Conservation (phyloP, 2,329 filamentous ascomycete genomes). For the Fusarium sterilihyphosum region DNA sequence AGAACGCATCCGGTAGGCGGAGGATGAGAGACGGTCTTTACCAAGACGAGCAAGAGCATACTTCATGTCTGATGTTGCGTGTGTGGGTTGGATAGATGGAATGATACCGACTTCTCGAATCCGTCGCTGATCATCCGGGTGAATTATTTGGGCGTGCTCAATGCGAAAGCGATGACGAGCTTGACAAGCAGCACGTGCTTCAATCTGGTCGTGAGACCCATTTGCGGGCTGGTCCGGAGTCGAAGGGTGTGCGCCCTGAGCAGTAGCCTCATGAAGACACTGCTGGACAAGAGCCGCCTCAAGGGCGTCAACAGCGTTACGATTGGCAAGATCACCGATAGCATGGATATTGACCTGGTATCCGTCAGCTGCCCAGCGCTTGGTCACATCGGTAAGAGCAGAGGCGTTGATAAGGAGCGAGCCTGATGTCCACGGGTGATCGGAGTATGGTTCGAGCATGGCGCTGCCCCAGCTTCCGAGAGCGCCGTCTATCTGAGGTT, state of each 20-base stretch:
- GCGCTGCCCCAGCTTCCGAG: conserved; percentile 78
- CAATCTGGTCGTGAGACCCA: conserved; percentile 11
- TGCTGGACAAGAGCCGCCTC: conserved; percentile 63
- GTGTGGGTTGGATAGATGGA: conserved; percentile 76
- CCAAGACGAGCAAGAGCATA: conserved; percentile 72
- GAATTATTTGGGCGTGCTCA: conserved; percentile 77
- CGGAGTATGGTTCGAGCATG: conserved; percentile 75
- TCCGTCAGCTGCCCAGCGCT: conserved; percentile 67
- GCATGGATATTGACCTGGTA: conserved; percentile 79
- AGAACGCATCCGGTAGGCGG: conserved; percentile 74
- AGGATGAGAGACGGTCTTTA: conserved; percentile 58
- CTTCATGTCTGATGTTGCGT: conserved; percentile 76
- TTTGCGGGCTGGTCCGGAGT: not conserved
- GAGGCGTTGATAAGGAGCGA: conserved; percentile 74
- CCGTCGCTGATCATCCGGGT: conserved; percentile 70
- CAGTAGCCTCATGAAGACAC: conserved; percentile 55
- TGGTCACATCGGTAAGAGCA: conserved; percentile 62
- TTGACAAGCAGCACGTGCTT: conserved; percentile 61
- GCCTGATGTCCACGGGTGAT: conserved; percentile 69
- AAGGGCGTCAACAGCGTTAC: conserved; percentile 71
- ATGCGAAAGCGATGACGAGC: conserved; percentile 69
- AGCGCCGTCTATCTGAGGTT: conserved; percentile 65
- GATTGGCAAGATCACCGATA: conserved; percentile 76
- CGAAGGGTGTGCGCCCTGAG: conserved; percentile 19
- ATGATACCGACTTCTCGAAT: conserved; percentile 69